Evolutionary conservation across 2,329 filamentous ascomycete species (phyloP), one percentile per base, ranked within the genome.

Genomic region (Trichoderma guizhouense): DNA sequence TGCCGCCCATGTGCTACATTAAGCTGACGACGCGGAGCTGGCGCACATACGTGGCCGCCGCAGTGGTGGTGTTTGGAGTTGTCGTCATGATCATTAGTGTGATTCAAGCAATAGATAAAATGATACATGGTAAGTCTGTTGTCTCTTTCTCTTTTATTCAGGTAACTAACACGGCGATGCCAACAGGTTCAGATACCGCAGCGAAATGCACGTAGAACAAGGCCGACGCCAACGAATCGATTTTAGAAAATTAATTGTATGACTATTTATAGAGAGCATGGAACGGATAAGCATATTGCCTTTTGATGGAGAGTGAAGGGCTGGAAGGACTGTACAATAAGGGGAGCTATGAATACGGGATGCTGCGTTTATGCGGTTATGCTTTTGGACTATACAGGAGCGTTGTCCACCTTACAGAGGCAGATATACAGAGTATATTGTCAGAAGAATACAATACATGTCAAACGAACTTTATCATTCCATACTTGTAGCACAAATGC

Each of bases 1-100:
- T 99, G 73, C 96, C 96, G 73, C 96, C 96, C 30, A 84, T 98
- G 71, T 99, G 96, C 82, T 99, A 96, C 81, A 92, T 99, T 79
- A 97, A 97, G 83, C 85, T 99, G 73, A 95, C 93, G 76, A 94
- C 90, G 72, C 85, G 90, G 76, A 91, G 89, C 78, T 92, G 91
- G 86, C 91, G 88, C 80, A 94, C 92, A 21, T 91, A 90, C 73
- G 87, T 93, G 73, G 91, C 93, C 14, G 89, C 89, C 30, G 90
- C 87, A 61, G 86, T 89, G n/a, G 93, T 95, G 72, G 89, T 82
- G 14, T 98, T 98, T 85, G 95, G 95, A 5, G 85, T 88, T 69
- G 83, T 86, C 3, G 95, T 97, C 71, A 94, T 98, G 92, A 86
- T 85, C 14, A 95, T 97, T 58, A 95, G 91, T 78, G 82, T 97